Conservation (phyloP, 345 rosid genomes). For the Linum tenue region DNA sequence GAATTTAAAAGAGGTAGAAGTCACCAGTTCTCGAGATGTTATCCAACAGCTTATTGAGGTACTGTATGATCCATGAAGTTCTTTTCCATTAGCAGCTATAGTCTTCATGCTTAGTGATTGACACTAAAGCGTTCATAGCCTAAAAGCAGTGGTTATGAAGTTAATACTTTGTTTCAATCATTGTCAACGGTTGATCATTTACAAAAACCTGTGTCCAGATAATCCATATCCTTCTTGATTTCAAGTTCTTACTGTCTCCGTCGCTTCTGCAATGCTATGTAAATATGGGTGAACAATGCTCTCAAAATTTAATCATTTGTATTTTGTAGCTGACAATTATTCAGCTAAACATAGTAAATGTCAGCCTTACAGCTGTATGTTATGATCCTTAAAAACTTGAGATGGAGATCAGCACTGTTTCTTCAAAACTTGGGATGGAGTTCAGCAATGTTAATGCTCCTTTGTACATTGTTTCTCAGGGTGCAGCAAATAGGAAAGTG, state of each 20-base stretch:
- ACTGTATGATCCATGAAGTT: not conserved
- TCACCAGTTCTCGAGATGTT: constrained; percentile 76
- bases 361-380: not conserved
- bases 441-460: not conserved
- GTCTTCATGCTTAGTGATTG: not conserved
- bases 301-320: not conserved
- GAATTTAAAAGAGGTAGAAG: constrained; percentile 87
- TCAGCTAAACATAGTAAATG: not conserved
- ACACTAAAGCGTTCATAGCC: not conserved
- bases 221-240: too few relatives aligned
- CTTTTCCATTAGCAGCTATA: not conserved
- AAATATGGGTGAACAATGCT: not conserved
- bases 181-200: too few relatives aligned
- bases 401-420: not conserved
- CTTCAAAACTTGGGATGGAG: not conserved
- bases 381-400: not conserved
- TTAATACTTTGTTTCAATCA: not conserved
- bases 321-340: too few relatives aligned
- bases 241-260: too few relatives aligned
- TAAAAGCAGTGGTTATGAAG: not conserved
- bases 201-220: too few relatives aligned
- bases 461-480: constrained; percentile 35
- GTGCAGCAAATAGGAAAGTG: constrained; percentile 92
- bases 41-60: constrained; percentile 89
- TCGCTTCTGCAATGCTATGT: not conserved